Base-by-base conservation (phyloP, 1,139 yeast genomes). In the Yamadazyma triangularis region DNA sequence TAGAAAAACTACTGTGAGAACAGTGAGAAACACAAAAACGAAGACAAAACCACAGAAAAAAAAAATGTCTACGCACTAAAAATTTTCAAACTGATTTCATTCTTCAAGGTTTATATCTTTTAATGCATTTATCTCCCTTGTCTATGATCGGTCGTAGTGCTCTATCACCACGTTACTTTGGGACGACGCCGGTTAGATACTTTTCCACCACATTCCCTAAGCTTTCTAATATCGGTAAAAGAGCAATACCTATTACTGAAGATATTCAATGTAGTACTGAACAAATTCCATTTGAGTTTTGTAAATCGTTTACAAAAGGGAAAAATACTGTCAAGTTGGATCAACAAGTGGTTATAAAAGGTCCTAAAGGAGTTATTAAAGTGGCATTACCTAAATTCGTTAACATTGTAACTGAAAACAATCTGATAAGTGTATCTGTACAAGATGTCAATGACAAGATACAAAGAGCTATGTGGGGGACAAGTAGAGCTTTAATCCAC, bases 391-490 rank as follows among this genome's bases (percentile, higher is more conserved):
- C 97, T 1, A 77, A 77, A 35, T 89, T 89, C 48, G 73, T 89
- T 28, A 56, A 64, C 3, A 41, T 84, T 5, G 47, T 46, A 8
- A 39, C 45, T 9, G 48, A 53, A 10, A 46, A 50, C 26, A 64
- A 62, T 26, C 62, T 64, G 34, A 53, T 85, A 12, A 48, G 51
- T 6, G 79, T 91, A 2, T 41, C 62, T 1, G 86, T 91, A 4
- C 58, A 64, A 21, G 72, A 85, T 49, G 66, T 79, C 4, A 55
- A 56, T 2, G 68, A 74, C 48, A 81, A 76, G 50, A 66, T 76
- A 32, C 98, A 93, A 62, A 76, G 82, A 42, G 68, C 93, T 22
- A 77, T 91, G 77, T 93, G 98, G 98, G 99, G 98, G 10, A 91
- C 98, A 7, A 73, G 85, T 29, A 75, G 98, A 51, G 74, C 94